phyloP scores from a whole-genome alignment of 2,329 filamentous ascomycete genomes.

The Fusarium secorum region DNA sequence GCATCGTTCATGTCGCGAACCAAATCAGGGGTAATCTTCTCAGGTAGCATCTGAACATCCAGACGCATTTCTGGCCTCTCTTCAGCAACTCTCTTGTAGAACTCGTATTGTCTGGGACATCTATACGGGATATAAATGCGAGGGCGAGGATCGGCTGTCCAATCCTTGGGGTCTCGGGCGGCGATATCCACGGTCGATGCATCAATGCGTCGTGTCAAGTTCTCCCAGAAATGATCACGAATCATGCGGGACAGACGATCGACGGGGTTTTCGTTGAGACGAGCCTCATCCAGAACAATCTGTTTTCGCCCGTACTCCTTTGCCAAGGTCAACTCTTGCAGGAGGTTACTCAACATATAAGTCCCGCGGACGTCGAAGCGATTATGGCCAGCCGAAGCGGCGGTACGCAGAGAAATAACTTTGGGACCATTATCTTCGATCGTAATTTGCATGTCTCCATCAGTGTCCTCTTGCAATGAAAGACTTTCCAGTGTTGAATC shows the following conservation, averaged over 20 bases:
- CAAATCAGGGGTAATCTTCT: slow-evolving; percentile 80
- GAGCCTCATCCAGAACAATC: slow-evolving; percentile 89
- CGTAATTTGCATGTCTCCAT: slow-evolving; percentile 95
- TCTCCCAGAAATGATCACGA: slow-evolving; percentile 90
- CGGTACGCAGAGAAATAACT: slow-evolving; percentile 84
- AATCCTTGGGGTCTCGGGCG: slow-evolving; percentile 91
- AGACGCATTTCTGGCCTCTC: slow-evolving; percentile 84
- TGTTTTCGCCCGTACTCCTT: slow-evolving; percentile 89
- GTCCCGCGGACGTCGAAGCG: slow-evolving; percentile 92
- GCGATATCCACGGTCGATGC: slow-evolving; percentile 86
- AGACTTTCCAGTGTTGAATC: slow-evolving; percentile 82
- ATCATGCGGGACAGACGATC: slow-evolving; percentile 87
- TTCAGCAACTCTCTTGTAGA: slow-evolving; percentile 82
- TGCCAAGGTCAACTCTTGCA: slow-evolving; percentile 93
- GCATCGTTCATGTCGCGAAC: slow-evolving; percentile 85
- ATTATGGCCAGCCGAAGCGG: slow-evolving; percentile 84
- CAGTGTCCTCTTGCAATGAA: slow-evolving; percentile 87
- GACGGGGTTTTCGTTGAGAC: slow-evolving; percentile 94
- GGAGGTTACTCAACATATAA: slow-evolving; percentile 95
- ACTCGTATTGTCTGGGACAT: slow-evolving; percentile 86
- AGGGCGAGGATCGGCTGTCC: slow-evolving; percentile 87
- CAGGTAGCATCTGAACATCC: slow-evolving; percentile 82
- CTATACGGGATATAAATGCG: slow-evolving; percentile 89
- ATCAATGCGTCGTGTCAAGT: slow-evolving; percentile 88
- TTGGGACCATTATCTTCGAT: slow-evolving; percentile 96